phyloP scores from a whole-genome alignment of 768 basidiomycete species.

The Suillus occidentalis region DNA sequence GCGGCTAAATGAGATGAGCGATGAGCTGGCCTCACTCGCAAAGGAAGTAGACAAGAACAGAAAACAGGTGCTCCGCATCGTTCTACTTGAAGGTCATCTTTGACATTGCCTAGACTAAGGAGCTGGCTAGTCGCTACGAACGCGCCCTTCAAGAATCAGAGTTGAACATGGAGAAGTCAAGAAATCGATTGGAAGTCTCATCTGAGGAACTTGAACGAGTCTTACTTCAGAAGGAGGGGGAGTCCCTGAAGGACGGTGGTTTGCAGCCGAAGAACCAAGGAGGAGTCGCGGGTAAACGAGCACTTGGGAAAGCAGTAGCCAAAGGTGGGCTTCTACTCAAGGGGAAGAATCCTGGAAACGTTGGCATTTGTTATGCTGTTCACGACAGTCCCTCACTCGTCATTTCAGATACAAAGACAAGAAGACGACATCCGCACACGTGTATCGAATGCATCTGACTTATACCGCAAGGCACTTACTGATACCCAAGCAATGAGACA shows the following conservation, averaged over 20 bases:
- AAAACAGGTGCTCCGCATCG: constrained; percentile 61
- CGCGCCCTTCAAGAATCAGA: constrained; percentile 88
- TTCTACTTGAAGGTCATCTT: constrained; percentile 2
- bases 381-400: constrained; percentile 13
- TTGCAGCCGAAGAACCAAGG: constrained; percentile 61
- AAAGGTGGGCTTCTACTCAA: constrained; percentile 89
- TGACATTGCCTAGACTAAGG: constrained; percentile 70
- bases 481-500: constrained; percentile 91
- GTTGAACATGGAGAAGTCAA: constrained; percentile 82
- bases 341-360: constrained; percentile 90
- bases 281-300: constrained; percentile 72
- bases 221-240: constrained; percentile 92
- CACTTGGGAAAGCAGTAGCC: constrained; percentile 86
- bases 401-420: constrained; percentile 75
- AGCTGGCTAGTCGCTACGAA: constrained; percentile 86
- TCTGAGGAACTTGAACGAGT: constrained; percentile 95
- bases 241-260: constrained; percentile 80
- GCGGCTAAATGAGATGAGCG: constrained; percentile 93
- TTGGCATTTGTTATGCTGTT: constrained; percentile 30
- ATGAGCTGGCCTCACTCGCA: constrained; percentile 81
- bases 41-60: constrained; percentile 95
- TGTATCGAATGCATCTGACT: constrained; percentile 84
- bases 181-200: constrained; percentile 79
- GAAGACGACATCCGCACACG: constrained; percentile 91
- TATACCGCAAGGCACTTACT: constrained; percentile 84